These are phyloP conservation scores for Ophiostoma australiae DNA, from an alignment of 2,329 filamentous ascomycete genomes.

Conservation along the genomic window DNA sequence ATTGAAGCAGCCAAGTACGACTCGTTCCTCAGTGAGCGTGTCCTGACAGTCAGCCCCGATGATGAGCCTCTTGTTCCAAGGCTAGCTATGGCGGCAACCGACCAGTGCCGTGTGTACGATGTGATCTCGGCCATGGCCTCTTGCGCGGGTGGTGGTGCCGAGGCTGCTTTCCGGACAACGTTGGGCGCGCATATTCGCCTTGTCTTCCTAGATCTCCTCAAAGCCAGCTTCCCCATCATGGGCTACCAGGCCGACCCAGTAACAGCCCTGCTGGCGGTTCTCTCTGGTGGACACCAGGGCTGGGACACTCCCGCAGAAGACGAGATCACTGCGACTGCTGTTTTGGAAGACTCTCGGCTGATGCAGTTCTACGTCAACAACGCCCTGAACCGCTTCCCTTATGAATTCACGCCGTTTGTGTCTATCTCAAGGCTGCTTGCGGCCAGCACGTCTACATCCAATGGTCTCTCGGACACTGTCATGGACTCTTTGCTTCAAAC, in stretches of 20 bases:
- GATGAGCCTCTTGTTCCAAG: constrained; percentile 45
- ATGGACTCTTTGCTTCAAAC: constrained; percentile 63
- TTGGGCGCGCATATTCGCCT: constrained; percentile 60
- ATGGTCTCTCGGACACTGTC: constrained; percentile 43
- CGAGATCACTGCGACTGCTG: constrained; percentile 36
- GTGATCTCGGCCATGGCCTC: constrained; percentile 49
- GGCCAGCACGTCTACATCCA: constrained; percentile 41
- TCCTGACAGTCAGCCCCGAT: constrained; percentile 35
- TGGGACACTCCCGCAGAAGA: constrained; percentile 49
- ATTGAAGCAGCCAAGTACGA: constrained; percentile 58
- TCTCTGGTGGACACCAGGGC: constrained; percentile 50
- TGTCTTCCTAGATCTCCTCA: constrained; percentile 65
- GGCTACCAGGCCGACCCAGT: constrained; percentile 71
- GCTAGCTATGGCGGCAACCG: constrained; percentile 47
- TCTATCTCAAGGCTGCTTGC: constrained; percentile 61
- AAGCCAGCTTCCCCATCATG: constrained; percentile 60
- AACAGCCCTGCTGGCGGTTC: constrained; percentile 58
- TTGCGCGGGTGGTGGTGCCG: constrained; percentile 43
- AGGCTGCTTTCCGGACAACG: constrained; percentile 48
- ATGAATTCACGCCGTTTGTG: constrained; percentile 75
- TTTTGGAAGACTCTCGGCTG: constrained; percentile 53
- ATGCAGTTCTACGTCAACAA: constrained; percentile 59
- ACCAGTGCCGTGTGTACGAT: constrained; percentile 50
- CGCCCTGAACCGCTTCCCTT: constrained; percentile 74
- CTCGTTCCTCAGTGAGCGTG: constrained; percentile 49